Evolutionary conservation across 768 basidiomycete species (phyloP).

Genomic region (Phylloporus rhodoxanthus): DNA sequence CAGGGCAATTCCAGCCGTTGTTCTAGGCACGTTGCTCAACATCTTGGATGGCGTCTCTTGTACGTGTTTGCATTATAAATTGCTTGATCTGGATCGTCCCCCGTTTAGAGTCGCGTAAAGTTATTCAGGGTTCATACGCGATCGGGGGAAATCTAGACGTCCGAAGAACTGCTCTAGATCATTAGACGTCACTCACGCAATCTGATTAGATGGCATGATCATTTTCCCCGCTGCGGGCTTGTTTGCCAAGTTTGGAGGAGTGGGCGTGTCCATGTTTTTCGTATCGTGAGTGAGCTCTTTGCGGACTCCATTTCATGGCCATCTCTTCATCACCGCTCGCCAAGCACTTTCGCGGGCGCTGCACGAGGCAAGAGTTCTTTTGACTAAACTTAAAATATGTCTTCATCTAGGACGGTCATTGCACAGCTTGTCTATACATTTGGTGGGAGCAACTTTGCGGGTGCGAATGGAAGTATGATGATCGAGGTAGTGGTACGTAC

Average conservation of each 20-base stretch:
- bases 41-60: constrained; percentile 92
- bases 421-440: constrained; percentile 80
- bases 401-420: constrained; percentile 51
- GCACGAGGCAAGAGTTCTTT: background rate
- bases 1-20: constrained; percentile 69
- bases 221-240: constrained; percentile 82
- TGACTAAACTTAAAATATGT: background rate
- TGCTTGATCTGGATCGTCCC: background rate
- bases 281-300: constrained; percentile 48
- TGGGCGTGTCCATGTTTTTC: constrained; percentile 96
- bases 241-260: constrained; percentile 75
- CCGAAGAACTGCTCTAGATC: background rate
- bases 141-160: background rate
- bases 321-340: constrained; percentile 3
- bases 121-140: background rate
- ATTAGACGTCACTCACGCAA: constrained; percentile 1
- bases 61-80: constrained; percentile 33
- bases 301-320: background rate
- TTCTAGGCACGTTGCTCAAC: constrained; percentile 81
- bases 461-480: constrained; percentile 95
- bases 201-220: constrained; percentile 79
- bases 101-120: constrained; percentile 6
- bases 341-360: background rate
- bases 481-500: constrained; percentile 88
- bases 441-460: constrained; percentile 85